These are phyloP conservation scores for Parascedosporium putredinis DNA, from an alignment of 2,329 filamentous ascomycete genomes.

Conservation along the genomic window DNA sequence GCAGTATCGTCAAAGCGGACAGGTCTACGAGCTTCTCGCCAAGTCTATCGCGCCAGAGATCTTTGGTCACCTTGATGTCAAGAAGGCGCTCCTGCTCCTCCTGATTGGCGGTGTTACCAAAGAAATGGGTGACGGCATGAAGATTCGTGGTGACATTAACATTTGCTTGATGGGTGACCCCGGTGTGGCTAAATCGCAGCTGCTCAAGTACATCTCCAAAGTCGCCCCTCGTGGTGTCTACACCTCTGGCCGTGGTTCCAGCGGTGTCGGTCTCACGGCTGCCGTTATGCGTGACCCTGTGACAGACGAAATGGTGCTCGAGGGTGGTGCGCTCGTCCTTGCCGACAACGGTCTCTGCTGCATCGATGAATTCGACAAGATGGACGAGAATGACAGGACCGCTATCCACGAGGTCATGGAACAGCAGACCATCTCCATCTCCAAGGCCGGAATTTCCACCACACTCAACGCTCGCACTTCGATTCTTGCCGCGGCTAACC, in stretches of 20 bases:
- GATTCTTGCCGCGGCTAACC: slow-evolving; percentile 92
- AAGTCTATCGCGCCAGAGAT: slow-evolving; percentile 97
- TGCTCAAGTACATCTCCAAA: slow-evolving; percentile 97
- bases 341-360: slow-evolving; percentile 79
- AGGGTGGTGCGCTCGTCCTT: slow-evolving; percentile 68
- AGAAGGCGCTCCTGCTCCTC: slow-evolving; percentile 91
- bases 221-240: slow-evolving; percentile 88
- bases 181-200: slow-evolving; percentile 97
- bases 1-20: slow-evolving; percentile 71
- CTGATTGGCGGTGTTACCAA: slow-evolving; percentile 95
- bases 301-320: slow-evolving; percentile 75
- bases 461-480: slow-evolving; percentile 93
- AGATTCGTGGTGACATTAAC: slow-evolving; percentile 97
- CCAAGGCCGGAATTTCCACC: slow-evolving; percentile 59
- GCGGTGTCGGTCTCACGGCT: slow-evolving; percentile 71
- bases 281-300: slow-evolving; percentile 78
- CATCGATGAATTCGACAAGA: slow-evolving; percentile 83
- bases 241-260: slow-evolving; percentile 71
- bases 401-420: slow-evolving; percentile 86
- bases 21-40: slow-evolving; percentile 90
- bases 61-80: slow-evolving; percentile 91
- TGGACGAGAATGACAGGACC: slow-evolving; percentile 74
- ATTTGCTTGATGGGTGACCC: slow-evolving; percentile 98
- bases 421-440: slow-evolving; percentile 77
- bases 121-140: slow-evolving; percentile 95